phyloP scores from a whole-genome alignment of 2,329 filamentous ascomycete species.

The Graphiopsis chlorocephala region DNA sequence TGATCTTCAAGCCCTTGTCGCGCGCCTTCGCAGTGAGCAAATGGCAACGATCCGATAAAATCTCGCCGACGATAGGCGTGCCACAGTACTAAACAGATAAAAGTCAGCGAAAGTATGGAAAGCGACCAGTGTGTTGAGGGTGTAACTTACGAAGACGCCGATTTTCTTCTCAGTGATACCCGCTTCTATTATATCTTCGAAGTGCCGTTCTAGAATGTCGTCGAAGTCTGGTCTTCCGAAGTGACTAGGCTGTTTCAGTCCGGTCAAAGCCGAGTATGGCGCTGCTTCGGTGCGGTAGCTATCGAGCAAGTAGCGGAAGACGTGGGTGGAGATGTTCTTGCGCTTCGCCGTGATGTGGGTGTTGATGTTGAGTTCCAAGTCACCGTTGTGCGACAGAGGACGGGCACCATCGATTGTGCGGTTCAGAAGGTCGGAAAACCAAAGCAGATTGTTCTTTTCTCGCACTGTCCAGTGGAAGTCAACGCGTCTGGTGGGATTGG shows the following conservation, averaged over 20 bases:
- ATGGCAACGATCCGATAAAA: conserved; percentile 54
- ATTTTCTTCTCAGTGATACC: conserved; percentile 44
- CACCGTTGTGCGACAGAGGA: conserved; percentile 32
- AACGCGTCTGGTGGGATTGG: conserved; percentile 39
- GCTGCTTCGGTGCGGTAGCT: conserved; percentile 53
- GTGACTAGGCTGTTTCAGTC: conserved; percentile 52
- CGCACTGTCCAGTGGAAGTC: conserved; percentile 63
- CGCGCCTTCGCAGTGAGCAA: conserved; percentile 51
- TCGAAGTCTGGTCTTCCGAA: conserved; percentile 57
- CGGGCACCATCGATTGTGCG: conserved; percentile 42
- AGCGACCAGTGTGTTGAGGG: not conserved
- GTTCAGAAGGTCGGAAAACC: conserved; percentile 59
- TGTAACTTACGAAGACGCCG: conserved; percentile 45
- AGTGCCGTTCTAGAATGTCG: conserved; percentile 53
- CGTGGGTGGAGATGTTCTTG: conserved; percentile 52
- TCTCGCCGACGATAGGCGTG: conserved; percentile 54
- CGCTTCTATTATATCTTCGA: conserved; percentile 50
- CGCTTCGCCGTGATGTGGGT: conserved; percentile 58
- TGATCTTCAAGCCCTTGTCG: conserved; percentile 51
- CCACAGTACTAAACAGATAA: conserved; percentile 47
- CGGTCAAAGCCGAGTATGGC: conserved; percentile 54
- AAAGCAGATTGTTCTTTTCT: conserved; percentile 55
- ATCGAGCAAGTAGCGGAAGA: conserved; percentile 58
- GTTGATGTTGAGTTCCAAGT: conserved; percentile 54
- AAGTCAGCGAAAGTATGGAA: not conserved